Evolutionary conservation across 805 yeast species (phyloP), one percentile per base, ranked within the genome.

Genomic region (Sporopachydermia lactativora): DNA sequence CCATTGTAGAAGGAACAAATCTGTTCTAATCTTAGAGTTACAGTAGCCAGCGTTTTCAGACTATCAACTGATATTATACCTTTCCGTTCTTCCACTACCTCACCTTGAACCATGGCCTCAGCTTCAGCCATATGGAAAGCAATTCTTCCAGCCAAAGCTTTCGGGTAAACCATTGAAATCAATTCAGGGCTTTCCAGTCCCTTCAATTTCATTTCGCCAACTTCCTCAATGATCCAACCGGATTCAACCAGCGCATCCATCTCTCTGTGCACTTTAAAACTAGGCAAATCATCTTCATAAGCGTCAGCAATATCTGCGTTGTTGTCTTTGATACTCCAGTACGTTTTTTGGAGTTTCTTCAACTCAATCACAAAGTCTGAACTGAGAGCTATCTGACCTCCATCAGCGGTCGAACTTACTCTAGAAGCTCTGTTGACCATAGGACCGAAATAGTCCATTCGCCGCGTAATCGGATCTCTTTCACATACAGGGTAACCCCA

Each of bases 361-460:
- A 85, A 71, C 53, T 83, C 95, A 37, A 70, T 69, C 49, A 81
- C 64, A 52, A 85, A 83, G 57, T 89, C 96, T 4, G 77, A 69
- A 52, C 94, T 81, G 42, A 88, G 70, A 0, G 95, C 77, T 18
- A 89, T 83, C 58, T 89, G 96, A n/a, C 99, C 99, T 44, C 99
- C 99, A 58, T 85, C 95, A 0, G 98, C 99, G 39, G 84, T 81
- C 4, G 95, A 82, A 54, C 88, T 79, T 17, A 92, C 89, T 52
- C 99, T 71, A 1, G 97, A 79, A 1, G 99, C 84, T 40, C 95
- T 70, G 53, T 92, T 92, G 19, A 92, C 99, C 86, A 92, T 88
- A 0, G 99, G 98, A 0, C 99, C 99, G 51, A 92, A 81, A 59
- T 92, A 92, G 61, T 92, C 99, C 98, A 92, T 92, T 64, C 99